A percentile compares a stretch with the other conserved stretches of the same genome.
Evolutionary conservation across 192 early-diverging fungal species (phyloP).

Genomic region (Oehlia diaphana): DNA sequence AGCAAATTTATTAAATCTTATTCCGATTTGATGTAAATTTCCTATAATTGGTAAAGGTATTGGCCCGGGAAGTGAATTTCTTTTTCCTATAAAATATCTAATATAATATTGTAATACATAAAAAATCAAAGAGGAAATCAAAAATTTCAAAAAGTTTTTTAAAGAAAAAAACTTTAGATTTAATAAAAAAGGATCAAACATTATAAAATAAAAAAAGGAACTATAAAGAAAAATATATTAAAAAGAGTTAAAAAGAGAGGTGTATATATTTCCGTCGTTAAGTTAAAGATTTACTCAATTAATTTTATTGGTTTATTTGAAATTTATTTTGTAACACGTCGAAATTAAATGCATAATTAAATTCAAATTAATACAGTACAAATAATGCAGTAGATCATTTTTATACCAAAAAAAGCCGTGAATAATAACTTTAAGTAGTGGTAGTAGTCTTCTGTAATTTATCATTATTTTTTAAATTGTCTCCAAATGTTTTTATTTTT

Average conservation of each 20-base stretch:
- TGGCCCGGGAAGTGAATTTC: slow-evolving; percentile 8
- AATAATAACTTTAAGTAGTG: background rate
- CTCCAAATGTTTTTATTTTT: background rate
- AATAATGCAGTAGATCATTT: too few species aligned
- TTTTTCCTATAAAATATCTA: background rate
- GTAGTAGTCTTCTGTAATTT: background rate
- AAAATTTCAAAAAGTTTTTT: background rate
- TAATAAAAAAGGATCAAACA: background rate
- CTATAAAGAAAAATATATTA: background rate
- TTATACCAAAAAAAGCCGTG: too few species aligned
- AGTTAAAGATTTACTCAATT: too few species aligned
- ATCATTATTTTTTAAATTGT: background rate
- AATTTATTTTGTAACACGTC: too few species aligned
- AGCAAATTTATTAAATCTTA: background rate
- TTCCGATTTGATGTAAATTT: slow-evolving; percentile 13
- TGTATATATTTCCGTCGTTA: too few species aligned
- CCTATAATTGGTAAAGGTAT: slow-evolving; percentile 14
- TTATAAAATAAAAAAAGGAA: background rate
- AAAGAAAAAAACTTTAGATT: background rate
- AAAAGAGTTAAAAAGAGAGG: background rate
- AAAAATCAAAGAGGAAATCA: background rate
- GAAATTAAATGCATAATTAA: too few species aligned
- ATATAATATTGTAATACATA: slow-evolving; percentile 9
- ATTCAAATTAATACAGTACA: too few species aligned
- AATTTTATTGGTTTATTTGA: too few species aligned